Percentiles rank a stretch among this genome's conserved stretches.
phyloP scores from a whole-genome alignment of 202 grass and related monocot species.

The Bolboschoenoplectus hybrid region DNA sequence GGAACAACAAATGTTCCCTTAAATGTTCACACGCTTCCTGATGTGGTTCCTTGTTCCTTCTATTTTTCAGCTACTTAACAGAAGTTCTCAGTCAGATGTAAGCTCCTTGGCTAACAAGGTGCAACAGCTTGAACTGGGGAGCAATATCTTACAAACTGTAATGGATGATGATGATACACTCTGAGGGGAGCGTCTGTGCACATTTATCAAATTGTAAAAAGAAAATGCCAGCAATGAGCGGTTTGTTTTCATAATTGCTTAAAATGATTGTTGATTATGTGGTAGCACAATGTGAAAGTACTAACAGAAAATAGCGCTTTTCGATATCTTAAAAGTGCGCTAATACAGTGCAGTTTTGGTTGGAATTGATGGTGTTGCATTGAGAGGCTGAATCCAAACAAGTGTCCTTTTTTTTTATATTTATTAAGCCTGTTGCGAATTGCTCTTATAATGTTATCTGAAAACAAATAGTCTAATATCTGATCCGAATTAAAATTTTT shows the following conservation, averaged over 20 bases:
- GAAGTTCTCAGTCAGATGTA: not conserved
- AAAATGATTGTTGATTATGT: not conserved
- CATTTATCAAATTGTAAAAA: not conserved
- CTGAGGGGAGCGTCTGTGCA: not conserved
- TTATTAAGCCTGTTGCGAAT: not conserved
- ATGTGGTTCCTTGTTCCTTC: not conserved
- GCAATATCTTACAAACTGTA: not conserved
- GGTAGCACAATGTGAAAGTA: not conserved
- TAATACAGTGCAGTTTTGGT: not conserved
- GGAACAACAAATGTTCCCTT: not conserved
- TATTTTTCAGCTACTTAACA: not conserved
- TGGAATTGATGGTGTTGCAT: not conserved
- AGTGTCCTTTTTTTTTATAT: not conserved
- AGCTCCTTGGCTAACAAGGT: not conserved
- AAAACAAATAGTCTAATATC: no score
- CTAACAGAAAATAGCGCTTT: not conserved
- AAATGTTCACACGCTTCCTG: not conserved
- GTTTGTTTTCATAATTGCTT: not conserved
- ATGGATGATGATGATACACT: not conserved
- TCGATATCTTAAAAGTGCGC: not conserved
- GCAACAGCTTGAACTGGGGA: conserved; percentile 5
- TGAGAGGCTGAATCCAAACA: not conserved
- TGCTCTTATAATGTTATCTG: no score
- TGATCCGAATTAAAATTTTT: no score
- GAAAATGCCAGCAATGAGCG: no score